Evolutionary conservation across 192 early-diverging fungal species (phyloP), one percentile per base, ranked within the genome.

Genomic region (Podila epicladia): DNA sequence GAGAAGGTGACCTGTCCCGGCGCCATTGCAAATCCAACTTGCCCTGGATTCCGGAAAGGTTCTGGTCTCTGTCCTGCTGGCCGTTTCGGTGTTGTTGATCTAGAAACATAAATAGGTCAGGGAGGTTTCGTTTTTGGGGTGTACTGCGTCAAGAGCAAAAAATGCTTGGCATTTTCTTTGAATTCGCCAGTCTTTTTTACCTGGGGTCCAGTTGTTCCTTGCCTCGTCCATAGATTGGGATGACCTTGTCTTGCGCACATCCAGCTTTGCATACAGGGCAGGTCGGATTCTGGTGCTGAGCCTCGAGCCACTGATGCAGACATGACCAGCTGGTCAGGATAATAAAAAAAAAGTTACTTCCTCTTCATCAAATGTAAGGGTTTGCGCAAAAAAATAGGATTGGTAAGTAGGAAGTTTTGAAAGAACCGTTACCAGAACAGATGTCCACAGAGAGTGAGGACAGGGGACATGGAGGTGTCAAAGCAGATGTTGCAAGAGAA

Each of bases 181-280:
- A 4, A 3, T 41, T 31, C 17, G 53, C 24, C 12, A 7, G 22
- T n/a, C 26, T n/a, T 9, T 4, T 4, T 73, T 85, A 90, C 89
- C 89, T 88, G 64, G 94, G 94, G 67, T 95, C 94, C 66, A 89
- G 89, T 58, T 89, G 88, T 68, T 94, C 91, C 70, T 88, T 89
- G 32, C 94, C 94, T 35, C 94, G 89, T 26, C 93, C 93, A 68
- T 95, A 95, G 35, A 95, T 88, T 0, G 94, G 94, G 67, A 95
- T 94, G 26, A 95, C 92, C 70, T 95, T 94, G 48, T 94, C 92
- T 69, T 91, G 90, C 24, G 91, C 92, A 80, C 93, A 94, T 41
- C 94, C 94, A 2, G 93, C 94, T 77, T 95, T 95, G 68, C 94
- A 95, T 19, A 95, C 93, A 7, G 94, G 94, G 59, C 94, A 95